These are phyloP conservation scores for Fraxinus excelsior DNA, from an alignment of 257 asterid species.

Conservation along the genomic window DNA sequence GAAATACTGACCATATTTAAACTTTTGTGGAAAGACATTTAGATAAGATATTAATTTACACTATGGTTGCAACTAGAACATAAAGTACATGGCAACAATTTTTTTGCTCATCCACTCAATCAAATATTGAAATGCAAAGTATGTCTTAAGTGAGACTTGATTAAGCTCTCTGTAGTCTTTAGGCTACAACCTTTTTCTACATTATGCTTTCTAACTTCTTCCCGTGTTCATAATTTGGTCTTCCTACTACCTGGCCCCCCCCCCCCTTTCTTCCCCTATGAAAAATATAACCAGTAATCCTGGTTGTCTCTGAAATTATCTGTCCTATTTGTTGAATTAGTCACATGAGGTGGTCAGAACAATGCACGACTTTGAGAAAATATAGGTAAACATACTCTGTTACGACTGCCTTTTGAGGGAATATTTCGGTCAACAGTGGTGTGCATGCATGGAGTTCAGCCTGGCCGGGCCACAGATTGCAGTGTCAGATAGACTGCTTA, in stretches of 20 bases:
- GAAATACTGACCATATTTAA: constrained; percentile 1
- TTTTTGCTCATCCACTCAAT: background rate
- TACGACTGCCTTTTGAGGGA: background rate
- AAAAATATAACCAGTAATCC: background rate
- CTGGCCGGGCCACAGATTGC: background rate
- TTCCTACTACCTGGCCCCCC: background rate
- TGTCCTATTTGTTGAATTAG: background rate
- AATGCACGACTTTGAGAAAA: background rate
- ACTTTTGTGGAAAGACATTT: background rate
- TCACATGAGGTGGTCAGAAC: background rate
- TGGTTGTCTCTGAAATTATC: background rate
- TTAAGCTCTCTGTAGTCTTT: background rate
- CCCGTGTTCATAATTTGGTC: background rate
- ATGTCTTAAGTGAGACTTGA: background rate
- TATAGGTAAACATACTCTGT: background rate
- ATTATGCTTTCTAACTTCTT: background rate
- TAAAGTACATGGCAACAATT: constrained; percentile 1
- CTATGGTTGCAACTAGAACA: constrained; percentile 8
- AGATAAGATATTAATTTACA: background rate
- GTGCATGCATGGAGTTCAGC: background rate
- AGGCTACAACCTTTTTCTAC: background rate
- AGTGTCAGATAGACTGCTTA: background rate
- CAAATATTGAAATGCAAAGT: background rate
- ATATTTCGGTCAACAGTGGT: background rate
- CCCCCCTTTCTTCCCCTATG: background rate